A percentile compares a stretch with the other conserved stretches of the same genome.
Conservation (phyloP, 106 monocot genomes). For the Phalaenopsis aphrodite region DNA sequence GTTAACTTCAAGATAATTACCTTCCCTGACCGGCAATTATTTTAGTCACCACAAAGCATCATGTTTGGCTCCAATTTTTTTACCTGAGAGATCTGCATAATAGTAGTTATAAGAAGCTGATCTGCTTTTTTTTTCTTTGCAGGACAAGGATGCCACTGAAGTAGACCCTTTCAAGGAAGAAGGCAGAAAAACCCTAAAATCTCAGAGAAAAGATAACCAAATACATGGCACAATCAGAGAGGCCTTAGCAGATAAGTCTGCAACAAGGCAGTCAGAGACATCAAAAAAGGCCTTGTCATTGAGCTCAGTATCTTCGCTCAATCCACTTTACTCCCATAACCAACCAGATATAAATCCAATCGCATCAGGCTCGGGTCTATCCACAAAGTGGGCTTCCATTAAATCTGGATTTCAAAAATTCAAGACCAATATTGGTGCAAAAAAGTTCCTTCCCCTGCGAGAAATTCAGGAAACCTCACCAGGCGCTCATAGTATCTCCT, state of each 20-base stretch:
- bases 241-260: slow-evolving; percentile 49
- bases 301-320: slow-evolving; percentile 56
- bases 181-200: slow-evolving; percentile 21
- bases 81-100: background rate
- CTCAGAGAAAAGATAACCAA: slow-evolving; percentile 26
- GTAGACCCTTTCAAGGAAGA: slow-evolving; percentile 19
- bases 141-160: slow-evolving; percentile 45
- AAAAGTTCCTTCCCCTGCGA: slow-evolving; percentile 62
- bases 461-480: slow-evolving; percentile 27
- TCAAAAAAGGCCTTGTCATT: slow-evolving; percentile 31
- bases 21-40: too few relatives aligned
- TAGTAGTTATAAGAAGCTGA: background rate
- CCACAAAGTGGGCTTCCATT: slow-evolving; percentile 75
- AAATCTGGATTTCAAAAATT: slow-evolving; percentile 71
- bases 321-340: slow-evolving; percentile 26
- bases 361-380: slow-evolving; percentile 28
- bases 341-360: slow-evolving; percentile 10
- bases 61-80: too few relatives aligned
- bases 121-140: background rate
- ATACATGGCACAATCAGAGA: slow-evolving; percentile 41
- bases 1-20: too few relatives aligned
- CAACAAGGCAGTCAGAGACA: slow-evolving; percentile 27
- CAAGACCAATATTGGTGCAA: slow-evolving; percentile 53
- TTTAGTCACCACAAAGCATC: too few relatives aligned
- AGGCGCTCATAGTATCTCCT: slow-evolving; percentile 21